phyloP scores from a whole-genome alignment of 1,284 basidiomycete species.

The Megacollybia platyphylla region DNA sequence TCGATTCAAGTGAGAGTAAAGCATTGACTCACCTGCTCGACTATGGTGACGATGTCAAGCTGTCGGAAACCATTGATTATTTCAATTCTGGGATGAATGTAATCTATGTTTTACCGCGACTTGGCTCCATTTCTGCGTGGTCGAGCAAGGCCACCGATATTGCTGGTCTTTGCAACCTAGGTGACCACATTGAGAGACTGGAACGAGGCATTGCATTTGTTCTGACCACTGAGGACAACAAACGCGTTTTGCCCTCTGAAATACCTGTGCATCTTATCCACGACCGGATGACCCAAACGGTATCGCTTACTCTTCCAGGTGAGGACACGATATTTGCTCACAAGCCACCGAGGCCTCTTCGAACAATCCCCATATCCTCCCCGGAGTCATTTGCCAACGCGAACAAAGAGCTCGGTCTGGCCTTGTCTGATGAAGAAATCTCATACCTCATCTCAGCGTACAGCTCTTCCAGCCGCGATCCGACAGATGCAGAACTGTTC shows the following conservation, averaged over 20 bases:
- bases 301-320: conserved; percentile 47
- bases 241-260: conserved; percentile 27
- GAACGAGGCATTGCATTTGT: conserved; percentile 61
- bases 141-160: conserved; percentile 88
- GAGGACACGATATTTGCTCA: conserved; percentile 62
- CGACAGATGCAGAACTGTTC: conserved; percentile 96
- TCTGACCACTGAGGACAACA: conserved; percentile 17
- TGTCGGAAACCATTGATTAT: conserved; percentile 29
- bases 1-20: conserved; percentile 30
- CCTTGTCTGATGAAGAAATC: conserved; percentile 84
- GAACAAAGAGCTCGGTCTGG: conserved; percentile 83
- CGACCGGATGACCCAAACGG: conserved; percentile 92
- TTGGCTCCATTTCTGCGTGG: conserved; percentile 80
- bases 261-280: conserved; percentile 64
- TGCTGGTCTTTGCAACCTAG: conserved; percentile 61
- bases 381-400: conserved; percentile 58
- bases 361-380: conserved; percentile 41
- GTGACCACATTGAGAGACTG: conserved; percentile 48
- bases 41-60: conserved; percentile 74
- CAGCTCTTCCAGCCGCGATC: conserved; percentile 67
- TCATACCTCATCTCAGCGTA: conserved; percentile 90
- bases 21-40: conserved; percentile 69
- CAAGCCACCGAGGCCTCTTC: conserved; percentile 55
- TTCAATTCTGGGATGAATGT: conserved; percentile 30
- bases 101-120: conserved; percentile 70